A percentile compares a stretch with the other conserved stretches of the same genome.
phyloP scores from a whole-genome alignment of 208 protist genomes.

The Trypanosoma avium region DNA sequence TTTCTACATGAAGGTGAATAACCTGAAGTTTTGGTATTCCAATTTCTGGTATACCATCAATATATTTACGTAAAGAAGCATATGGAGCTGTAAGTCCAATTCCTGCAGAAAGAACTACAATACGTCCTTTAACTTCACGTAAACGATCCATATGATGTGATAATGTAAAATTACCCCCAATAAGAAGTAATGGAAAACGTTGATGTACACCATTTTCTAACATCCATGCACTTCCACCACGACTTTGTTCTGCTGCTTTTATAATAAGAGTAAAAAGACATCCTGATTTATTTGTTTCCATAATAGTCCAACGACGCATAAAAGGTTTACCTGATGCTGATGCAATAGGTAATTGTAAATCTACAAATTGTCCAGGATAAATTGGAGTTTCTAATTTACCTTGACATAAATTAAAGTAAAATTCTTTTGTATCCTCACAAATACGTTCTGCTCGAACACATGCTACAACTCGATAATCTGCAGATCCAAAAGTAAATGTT shows the following conservation, averaged over 20 bases:
- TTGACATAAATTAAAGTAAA: slow-evolving; percentile 43
- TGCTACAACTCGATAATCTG: neutral
- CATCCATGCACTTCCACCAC: slow-evolving; percentile 66
- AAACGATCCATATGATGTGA: slow-evolving; percentile 49
- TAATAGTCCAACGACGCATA: slow-evolving; percentile 69
- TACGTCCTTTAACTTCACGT: slow-evolving; percentile 35
- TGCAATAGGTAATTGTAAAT: slow-evolving; percentile 56
- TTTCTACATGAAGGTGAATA: slow-evolving; percentile 80
- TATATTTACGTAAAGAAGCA: slow-evolving; percentile 42
- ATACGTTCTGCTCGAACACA: slow-evolving; percentile 31
- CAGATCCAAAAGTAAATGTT: neutral
- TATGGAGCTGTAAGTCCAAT: slow-evolving; percentile 73
- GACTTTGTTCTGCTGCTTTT: slow-evolving; percentile 32
- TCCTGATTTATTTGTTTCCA: slow-evolving; percentile 37
- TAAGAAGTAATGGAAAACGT: slow-evolving; percentile 41
- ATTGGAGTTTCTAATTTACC: slow-evolving; percentile 22
- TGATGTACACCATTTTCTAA: slow-evolving; percentile 46
- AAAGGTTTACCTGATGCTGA: slow-evolving; percentile 24
- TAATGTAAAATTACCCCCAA: slow-evolving; percentile 74
- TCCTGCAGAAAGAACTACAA: slow-evolving; percentile 79
- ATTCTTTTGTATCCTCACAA: slow-evolving; percentile 54
- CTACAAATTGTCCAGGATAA: slow-evolving; percentile 56
- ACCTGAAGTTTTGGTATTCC: slow-evolving; percentile 36
- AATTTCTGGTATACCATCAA: slow-evolving; percentile 20
- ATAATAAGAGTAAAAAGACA: slow-evolving; percentile 69